Base-by-base conservation (phyloP, 805 yeast genomes). In the Starmerella sirachaensis region DNA sequence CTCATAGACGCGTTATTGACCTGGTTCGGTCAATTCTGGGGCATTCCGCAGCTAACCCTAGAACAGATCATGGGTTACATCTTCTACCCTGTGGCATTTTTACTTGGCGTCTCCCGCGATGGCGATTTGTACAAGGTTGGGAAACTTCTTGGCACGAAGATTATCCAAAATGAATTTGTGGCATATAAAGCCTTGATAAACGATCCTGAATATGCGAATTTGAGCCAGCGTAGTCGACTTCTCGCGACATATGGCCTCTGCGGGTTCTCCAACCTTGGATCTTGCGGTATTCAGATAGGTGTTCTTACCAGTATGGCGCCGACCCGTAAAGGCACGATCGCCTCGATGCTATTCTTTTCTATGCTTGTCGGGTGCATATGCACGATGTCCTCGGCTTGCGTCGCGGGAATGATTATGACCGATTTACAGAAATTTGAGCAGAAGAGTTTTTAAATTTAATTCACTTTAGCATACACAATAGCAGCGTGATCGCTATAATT, bases 21-120 rank as follows among this genome's bases (percentile, higher is more conserved):
- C 4, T 73, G 76, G 73, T 74, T 74, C 45, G 78, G 77, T 43
- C 61, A 64, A 33, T 74, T 69, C 60, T 74, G 78, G 79, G 70
- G 72, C 46, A 74, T 74, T 47, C 52, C 63, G 19, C 49, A 53
- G 10, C 64, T 74, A 45, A 65, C 75, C 9, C 57, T 74, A 49
- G 74, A 72, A 50, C 63, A 70, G 57, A 73, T 74, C 49, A 55
- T 68, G 38, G 70, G 76, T 19, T 74, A 74, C 58, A 51, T 74
- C 33, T 63, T 74, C 43, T 74, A 73, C 52, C 80, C 80, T 6
- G 65, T 71, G 22, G 66, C 76, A 2, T 74, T 74, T 63, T 60
- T 74, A 35, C 59, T 74, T 41, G 80, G 80, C 33, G 63, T 68
- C 18, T 72, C 74, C 40, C 60, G 72, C 47, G 50, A 61, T 37